phyloP scores from a whole-genome alignment of 441 rosid genomes.

The Erodium trifolium region DNA sequence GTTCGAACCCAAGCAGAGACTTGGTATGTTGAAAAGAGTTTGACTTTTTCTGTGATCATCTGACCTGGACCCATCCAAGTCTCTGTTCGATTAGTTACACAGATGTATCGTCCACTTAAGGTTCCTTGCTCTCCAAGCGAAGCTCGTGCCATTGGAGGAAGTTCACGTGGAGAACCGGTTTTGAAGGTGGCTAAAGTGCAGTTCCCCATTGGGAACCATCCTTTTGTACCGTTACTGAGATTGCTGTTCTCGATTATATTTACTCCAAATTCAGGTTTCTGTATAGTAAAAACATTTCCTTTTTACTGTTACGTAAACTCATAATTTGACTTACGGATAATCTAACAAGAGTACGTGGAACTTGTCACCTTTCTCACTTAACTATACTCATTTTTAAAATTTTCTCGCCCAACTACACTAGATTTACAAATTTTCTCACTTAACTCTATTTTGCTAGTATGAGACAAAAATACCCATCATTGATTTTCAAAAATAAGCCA shows the following conservation, averaged over 20 bases:
- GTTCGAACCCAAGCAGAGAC: constrained; percentile 87
- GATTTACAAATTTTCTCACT: too few species aligned
- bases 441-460: too few species aligned
- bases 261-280: constrained; percentile 66
- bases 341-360: too few species aligned
- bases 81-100: constrained; percentile 58
- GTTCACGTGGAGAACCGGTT: constrained; percentile 61
- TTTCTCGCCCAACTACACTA: too few species aligned
- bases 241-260: constrained; percentile 60
- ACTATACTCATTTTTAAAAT: too few species aligned
- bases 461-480: too few species aligned
- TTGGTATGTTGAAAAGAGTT: constrained; percentile 77
- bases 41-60: constrained; percentile 61
- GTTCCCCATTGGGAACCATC: constrained; percentile 78
- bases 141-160: constrained; percentile 81
- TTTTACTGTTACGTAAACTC: background rate
- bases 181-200: constrained; percentile 46
- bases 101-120: constrained; percentile 57
- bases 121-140: constrained; percentile 62
- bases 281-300: constrained; percentile 11
- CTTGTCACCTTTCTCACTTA: too few species aligned
- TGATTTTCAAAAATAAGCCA: too few species aligned
- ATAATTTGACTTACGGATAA: too few species aligned
- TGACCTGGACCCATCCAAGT: constrained; percentile 99
- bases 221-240: constrained; percentile 41